Base-by-base conservation (phyloP, 2,329 filamentous ascomycete species). In the Cladophialophora yegresii region DNA sequence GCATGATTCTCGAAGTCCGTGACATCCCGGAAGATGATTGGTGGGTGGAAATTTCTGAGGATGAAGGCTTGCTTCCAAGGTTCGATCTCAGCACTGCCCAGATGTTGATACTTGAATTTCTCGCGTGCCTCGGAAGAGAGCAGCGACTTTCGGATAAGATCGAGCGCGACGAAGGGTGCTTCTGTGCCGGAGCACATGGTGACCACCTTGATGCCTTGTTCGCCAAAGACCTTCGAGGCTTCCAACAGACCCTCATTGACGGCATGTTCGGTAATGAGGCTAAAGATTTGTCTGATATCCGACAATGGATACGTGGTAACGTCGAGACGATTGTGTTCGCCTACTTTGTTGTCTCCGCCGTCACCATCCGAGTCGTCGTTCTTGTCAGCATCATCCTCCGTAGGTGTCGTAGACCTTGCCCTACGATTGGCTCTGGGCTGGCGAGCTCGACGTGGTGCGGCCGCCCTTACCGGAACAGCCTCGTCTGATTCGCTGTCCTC, bases 141-240 rank as follows among this genome's bases (percentile, higher is more conserved):
- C 4, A 79, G 72, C 23, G 76, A 75, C 16, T 83, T 77, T 45
- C 77, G 74, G 53, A 91, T 76, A 73, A 87, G 78, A 13, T 85
- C 77, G 13, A 92, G 72, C 0, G 87, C 87, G 1, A 92, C 79
- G 1, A 93, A 76, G 0, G 90, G 90, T 4, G 86, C 86, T 69
- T 93, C 90, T 0, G 90, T 93, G 0, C 90, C 90, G 1, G 89
- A 92, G 73, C 89, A 93, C 79, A 92, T 85, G 0, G 90, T 93
- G 0, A 83, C 89, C 28, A 92, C 78, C 8, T 81, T 76, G 28
- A 89, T 69, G 72, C 6, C 77, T 72, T 2, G 72, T 72, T 8
- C 74, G 71, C 1, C 81, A 68, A 55, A 75, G 68, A 2, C 72
- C 30, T 0, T 81, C 49, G 1, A 78, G 74, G 57, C 57, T 9